phyloP scores from a whole-genome alignment of 1,139 yeast species.

The Chernovozyma sophiae-reginae region DNA sequence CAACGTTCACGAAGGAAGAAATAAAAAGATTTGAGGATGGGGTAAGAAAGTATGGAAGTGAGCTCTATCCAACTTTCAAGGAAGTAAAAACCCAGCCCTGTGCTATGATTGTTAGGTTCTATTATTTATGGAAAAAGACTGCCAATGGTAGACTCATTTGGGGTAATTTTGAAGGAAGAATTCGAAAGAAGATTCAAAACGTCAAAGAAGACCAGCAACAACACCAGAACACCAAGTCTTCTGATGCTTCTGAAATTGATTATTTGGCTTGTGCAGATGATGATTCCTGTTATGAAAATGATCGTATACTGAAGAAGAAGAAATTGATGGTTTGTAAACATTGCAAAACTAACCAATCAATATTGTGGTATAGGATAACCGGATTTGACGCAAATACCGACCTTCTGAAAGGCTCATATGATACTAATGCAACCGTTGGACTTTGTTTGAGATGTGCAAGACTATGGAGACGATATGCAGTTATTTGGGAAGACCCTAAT shows the following conservation, averaged over 20 bases:
- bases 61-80: conserved; percentile 67
- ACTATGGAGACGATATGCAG: conserved; percentile 88
- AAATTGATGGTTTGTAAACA: conserved; percentile 57
- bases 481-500: conserved; percentile 79
- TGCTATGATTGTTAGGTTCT: conserved; percentile 78
- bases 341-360: conserved; percentile 52
- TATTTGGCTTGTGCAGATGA: conserved; percentile 61
- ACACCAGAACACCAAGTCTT: conserved; percentile 6
- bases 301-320: conserved; percentile 33
- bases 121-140: conserved; percentile 90
- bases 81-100: conserved; percentile 67
- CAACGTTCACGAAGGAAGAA: conserved; percentile 66
- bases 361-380: conserved; percentile 70
- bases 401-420: conserved; percentile 16
- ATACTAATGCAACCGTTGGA: conserved; percentile 39
- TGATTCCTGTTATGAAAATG: conserved; percentile 64
- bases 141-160: conserved; percentile 69
- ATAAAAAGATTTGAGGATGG: conserved; percentile 69
- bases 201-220: conserved; percentile 25
- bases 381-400: conserved; percentile 46
- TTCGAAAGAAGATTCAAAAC: conserved; percentile 47
- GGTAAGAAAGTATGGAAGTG: conserved; percentile 72
- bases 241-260: conserved; percentile 20
- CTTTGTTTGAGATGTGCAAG: conserved; percentile 84
- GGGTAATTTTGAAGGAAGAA: conserved; percentile 79